phyloP scores from a whole-genome alignment of 164 flowering plant species.

The Umbellularia californica region DNA sequence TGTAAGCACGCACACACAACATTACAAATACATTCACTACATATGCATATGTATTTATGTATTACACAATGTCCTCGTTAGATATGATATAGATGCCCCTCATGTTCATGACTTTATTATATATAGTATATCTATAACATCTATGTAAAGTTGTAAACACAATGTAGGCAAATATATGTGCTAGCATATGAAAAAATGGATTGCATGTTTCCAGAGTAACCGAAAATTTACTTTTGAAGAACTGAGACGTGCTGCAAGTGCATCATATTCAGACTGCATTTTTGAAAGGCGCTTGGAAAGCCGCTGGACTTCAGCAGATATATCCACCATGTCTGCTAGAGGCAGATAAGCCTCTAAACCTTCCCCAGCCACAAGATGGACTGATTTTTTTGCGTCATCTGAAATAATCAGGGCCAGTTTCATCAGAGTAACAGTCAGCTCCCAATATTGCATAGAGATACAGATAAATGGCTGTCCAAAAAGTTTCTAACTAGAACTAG shows the following conservation, averaged over 20 bases:
- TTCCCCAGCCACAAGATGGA: conserved; percentile 89
- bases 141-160: no score
- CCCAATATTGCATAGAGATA: conserved; percentile 7
- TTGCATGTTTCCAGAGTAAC: no score
- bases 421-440: conserved; percentile 10
- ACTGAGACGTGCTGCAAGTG: conserved; percentile 62
- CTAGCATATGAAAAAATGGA: neutral
- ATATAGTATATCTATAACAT: no score
- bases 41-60: no score
- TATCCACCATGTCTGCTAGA: conserved; percentile 89
- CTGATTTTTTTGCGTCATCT: conserved; percentile 80
- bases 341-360: conserved; percentile 96
- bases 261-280: conserved; percentile 78
- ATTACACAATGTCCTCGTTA: no score
- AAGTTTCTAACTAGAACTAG: neutral
- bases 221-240: conserved; percentile 51
- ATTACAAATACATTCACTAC: no score
- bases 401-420: conserved; percentile 10
- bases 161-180: neutral
- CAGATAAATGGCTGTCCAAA: neutral
- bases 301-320: conserved; percentile 79
- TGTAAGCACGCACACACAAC: no score
- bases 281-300: conserved; percentile 80
- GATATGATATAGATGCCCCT: no score
- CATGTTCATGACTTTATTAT: no score